Evolutionary conservation across 2,329 filamentous ascomycete species (phyloP), one percentile per base, ranked within the genome.

Genomic region (Penicillium brevicompactum): DNA sequence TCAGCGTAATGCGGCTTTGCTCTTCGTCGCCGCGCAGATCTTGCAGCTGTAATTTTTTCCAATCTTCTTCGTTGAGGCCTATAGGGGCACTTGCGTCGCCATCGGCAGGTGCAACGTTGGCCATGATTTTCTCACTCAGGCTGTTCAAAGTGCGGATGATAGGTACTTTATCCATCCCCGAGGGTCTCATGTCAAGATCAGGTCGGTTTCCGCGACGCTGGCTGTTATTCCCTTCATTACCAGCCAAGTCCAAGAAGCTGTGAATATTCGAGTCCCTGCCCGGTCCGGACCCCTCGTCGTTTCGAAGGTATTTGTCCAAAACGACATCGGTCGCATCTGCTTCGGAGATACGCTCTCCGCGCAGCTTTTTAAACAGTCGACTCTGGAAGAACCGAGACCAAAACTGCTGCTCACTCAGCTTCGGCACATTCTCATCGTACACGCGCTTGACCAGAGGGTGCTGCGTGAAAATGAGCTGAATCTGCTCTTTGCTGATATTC

Each of bases 331-430:
- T 84, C 14, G 86, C 80, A 71, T 97, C 93, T 4, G 82, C 83
- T 8, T 93, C 91, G 1, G 85, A 85, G 43, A 96, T 86, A 49
- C 91, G 89, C 74, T 97, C 92, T 37, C 95, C 94, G 54, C 92
- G 90, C 53, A 99, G 79, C 69, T 92, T 93, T 76, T 96, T 97
- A 62, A 92, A 91, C 8, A 99, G 78, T 53, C 90, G 85, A 73
- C 91, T 96, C 58, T 92, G 85, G 72, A 99, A 97, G 76, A 99
- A 99, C 13, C 91, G 84, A 5, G 89, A 89, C 92, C 93, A 99
- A 70, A 99, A 99, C 47, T 91, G 86, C 53, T 82, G 81, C 67
- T 96, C 90, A 24, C 82, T 86, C 38, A 95, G 75, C 56, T 89
- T 90, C 5, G 91, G 92, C 0, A 97, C 92, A 62, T 92, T 91